Evolutionary conservation across 2,329 filamentous ascomycete genomes (phyloP).

Genomic region (Colletotrichum lupini): DNA sequence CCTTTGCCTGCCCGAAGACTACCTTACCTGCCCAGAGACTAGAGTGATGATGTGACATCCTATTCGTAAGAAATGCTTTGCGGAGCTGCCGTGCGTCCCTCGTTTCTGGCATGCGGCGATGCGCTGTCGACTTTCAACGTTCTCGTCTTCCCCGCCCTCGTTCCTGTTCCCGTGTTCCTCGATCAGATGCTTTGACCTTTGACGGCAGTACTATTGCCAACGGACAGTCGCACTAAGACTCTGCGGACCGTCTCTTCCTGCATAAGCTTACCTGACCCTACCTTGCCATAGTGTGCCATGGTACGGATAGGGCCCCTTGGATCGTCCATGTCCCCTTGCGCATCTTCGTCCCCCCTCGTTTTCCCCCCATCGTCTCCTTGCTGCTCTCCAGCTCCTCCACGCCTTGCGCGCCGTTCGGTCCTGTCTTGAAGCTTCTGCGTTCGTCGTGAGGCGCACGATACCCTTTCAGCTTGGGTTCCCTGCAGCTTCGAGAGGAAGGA

Average conservation of each 20-base stretch:
- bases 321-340: conserved; percentile 10
- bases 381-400: conserved; percentile 4
- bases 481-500: conserved; percentile 7
- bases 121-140: too few relatives aligned
- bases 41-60: background rate
- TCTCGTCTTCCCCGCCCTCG: background rate
- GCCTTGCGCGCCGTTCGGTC: background rate
- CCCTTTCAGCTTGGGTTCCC: background rate
- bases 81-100: background rate
- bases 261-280: conserved; percentile 27
- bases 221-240: conserved; percentile 21
- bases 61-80: background rate
- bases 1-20: background rate
- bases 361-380: background rate
- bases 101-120: background rate
- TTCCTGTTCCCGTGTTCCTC: conserved; percentile 1
- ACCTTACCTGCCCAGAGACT: too few relatives aligned
- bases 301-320: conserved; percentile 13
- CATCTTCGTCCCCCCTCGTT: conserved; percentile 7
- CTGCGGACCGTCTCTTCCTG: conserved; percentile 31
- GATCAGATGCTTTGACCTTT: conserved; percentile 27
- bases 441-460: conserved; percentile 15
- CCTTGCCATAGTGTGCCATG: background rate
- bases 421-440: conserved; percentile 20
- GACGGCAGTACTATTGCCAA: conserved; percentile 11